A percentile compares a stretch with the other conserved stretches of the same genome.
These are phyloP conservation scores for Brassica rapa DNA, from an alignment of 345 rosid species.

Conservation along the genomic window DNA sequence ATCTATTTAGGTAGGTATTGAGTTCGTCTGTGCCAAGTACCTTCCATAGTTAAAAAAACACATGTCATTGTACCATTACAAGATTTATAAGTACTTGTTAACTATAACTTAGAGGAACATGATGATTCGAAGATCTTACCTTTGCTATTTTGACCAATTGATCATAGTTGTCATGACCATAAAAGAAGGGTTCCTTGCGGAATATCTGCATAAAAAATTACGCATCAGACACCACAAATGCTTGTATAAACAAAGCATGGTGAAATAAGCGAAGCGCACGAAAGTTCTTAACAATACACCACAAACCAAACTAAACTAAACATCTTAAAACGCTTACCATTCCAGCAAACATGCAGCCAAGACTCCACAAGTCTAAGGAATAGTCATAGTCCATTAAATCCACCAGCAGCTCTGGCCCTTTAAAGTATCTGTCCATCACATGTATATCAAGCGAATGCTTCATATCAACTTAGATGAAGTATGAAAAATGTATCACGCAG, in stretches of 20 bases:
- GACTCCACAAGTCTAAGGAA: conserved; percentile 97
- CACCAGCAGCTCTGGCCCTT: conserved; percentile 98
- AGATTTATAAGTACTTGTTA: not conserved
- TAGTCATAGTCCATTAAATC: conserved; percentile 98
- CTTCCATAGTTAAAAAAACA: conserved; percentile 39
- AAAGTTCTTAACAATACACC: not conserved
- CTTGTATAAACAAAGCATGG: not conserved
- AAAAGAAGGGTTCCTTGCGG: conserved; percentile 98
- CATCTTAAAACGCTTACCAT: conserved; percentile 59
- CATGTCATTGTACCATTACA: not conserved
- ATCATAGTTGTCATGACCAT: conserved; percentile 98
- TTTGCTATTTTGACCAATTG: conserved; percentile 96
- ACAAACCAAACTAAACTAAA: conserved; percentile 4
- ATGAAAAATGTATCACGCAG: not conserved
- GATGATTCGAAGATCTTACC: conserved; percentile 47
- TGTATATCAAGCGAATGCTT: not conserved
- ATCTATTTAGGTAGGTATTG: conserved; percentile 74
- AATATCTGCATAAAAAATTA: conserved; percentile 67
- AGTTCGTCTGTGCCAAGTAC: conserved; percentile 95
- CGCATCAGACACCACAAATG: conserved; percentile 33
- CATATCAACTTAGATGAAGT: not conserved
- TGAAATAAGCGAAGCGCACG: not conserved
- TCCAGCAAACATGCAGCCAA: conserved; percentile 99
- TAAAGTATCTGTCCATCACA: conserved; percentile 74
- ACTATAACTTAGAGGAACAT: not conserved